Evolutionary conservation across 1,284 basidiomycete species (phyloP), one percentile per base, ranked within the genome.

Genomic region (Microbotryum intermedium): DNA sequence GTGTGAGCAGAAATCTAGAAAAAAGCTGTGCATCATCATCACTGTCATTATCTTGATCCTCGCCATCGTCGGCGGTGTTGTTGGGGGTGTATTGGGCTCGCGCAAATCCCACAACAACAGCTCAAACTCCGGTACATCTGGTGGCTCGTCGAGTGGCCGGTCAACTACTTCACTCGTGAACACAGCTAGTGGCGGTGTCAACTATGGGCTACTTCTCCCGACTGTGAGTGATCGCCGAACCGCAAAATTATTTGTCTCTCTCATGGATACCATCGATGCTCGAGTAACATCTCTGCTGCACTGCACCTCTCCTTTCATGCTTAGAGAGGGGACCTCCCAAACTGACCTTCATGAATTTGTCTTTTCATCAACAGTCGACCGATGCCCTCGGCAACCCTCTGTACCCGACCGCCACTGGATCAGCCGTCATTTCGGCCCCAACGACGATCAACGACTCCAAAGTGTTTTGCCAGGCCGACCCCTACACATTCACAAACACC

Each of bases 381-480:
- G 66, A 66, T 34, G 52, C 50, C 26, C 60, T 60, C 44, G 69
- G 70, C 25, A 66, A 70, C 70, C 74, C 72, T 52, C 64, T 61
- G 68, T 73, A 72, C 57, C 69, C 64, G 9, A 71, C 65, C 58
- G 55, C 63, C 86, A 93, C 90, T 65, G 86, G 86, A 72, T 81
- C 84, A 39, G 87, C 87, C 55, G 83, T 82, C 7, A 91, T 86
- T 77, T 80, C 83, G 29, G 72, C 77, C 0, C 92, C 92, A 7
- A 90, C 91, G 3, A 83, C 86, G 71, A 72, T 81, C 63, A 65
- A 77, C 49, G 76, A 77, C 51, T 72, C 82, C 61, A 74, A 82
- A 4, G 93, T 91, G 88, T 88, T 89, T 5, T 69, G 77, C 58
- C 90, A 93, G 71, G 72, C 85, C 25, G 87, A 85, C 75, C 73